Percentiles rank a stretch among this genome's conserved stretches.
Conservation (phyloP, 2,329 filamentous ascomycete species). For the Aphanoascus verrucosus region DNA sequence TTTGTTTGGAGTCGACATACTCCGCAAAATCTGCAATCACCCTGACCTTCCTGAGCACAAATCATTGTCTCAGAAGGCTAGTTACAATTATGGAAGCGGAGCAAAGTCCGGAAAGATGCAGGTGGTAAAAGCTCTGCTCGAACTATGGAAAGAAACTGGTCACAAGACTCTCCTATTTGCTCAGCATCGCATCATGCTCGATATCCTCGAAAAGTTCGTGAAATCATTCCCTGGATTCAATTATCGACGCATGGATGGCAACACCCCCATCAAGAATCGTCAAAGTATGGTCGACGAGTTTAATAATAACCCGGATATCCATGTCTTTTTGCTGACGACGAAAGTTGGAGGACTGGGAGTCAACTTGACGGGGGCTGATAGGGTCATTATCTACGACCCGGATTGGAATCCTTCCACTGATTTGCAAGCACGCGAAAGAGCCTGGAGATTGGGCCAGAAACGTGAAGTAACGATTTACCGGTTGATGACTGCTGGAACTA, state of each 20-base stretch:
- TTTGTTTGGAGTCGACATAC: constrained; percentile 77
- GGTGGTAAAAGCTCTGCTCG: constrained; percentile 75
- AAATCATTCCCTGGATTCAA: constrained; percentile 56
- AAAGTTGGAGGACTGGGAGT: constrained; percentile 90
- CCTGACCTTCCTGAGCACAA: constrained; percentile 73
- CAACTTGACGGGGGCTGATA: constrained; percentile 86
- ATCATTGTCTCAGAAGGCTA: constrained; percentile 46
- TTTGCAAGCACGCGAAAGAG: constrained; percentile 84
- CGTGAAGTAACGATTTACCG: constrained; percentile 92
- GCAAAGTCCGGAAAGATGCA: constrained; percentile 90
- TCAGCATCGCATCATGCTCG: constrained; percentile 88
- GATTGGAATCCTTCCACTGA: constrained; percentile 99
- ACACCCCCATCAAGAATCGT: constrained; percentile 76
- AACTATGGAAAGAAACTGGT: constrained; percentile 81
- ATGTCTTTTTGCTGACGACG: constrained; percentile 88
- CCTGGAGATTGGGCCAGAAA: constrained; percentile 92
- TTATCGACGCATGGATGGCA: constrained; percentile 86
- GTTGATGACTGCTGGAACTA: constrained; percentile 94
- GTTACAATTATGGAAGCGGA: constrained; percentile 66
- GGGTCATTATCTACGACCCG: constrained; percentile 96
- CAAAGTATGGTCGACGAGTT: constrained; percentile 87
- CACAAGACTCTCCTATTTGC: constrained; percentile 91
- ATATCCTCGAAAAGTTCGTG: constrained; percentile 81
- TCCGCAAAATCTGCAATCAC: constrained; percentile 96
- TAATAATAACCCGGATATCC: constrained; percentile 66